Evolutionary conservation across 2,329 filamentous ascomycete genomes (phyloP), one percentile per base, ranked within the genome.

Genomic region (Balansia obtecta): DNA sequence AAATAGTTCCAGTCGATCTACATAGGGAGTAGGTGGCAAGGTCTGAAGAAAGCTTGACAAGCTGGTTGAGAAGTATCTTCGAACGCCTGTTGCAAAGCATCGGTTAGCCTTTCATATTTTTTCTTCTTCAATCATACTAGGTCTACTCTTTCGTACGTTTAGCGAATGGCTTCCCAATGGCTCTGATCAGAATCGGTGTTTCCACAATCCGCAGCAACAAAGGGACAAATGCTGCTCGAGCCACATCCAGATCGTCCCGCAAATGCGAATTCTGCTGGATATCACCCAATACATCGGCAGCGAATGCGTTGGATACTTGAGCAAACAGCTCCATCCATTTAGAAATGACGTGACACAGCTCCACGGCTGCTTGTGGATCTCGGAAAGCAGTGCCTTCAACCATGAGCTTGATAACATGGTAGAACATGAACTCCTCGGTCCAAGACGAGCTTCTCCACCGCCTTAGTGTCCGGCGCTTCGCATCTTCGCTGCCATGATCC

Each of bases 381-480:
- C 62, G 66, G 45, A 80, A 75, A 1, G 70, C 72, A 1, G 61
- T 65, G 0, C 73, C 77, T 45, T 77, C 70, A 1, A 74, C 85
- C 47, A 97, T 89, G 0, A 84, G 86, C 67, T 94, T 95, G 2
- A 88, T 88, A 47, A 98, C 88, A 3, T 90, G 83, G 65, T 95
- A 94, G 61, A 96, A 85, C 67, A 97, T 87, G 47, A 93, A 83
- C 68, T 96, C 95, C 64, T 98, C 93, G 0, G 85, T 65, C 53
- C 70, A 70, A 55, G 78, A 81, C 1, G 79, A 82, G 62, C 66
- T 76, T 48, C 64, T 68, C 79, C 80, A 84, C 53, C 73, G 64
- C 32, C 62, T 52, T 1, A 54, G 46, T 49, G 57, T 53, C 20
- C 60, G 27, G 5, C 27, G 58, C 7, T 58, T 56, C 15, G 56